A percentile compares a stretch with the other conserved stretches of the same genome.
phyloP scores from a whole-genome alignment of 495 filamentous ascomycete genomes.

The Pyronema domesticum region DNA sequence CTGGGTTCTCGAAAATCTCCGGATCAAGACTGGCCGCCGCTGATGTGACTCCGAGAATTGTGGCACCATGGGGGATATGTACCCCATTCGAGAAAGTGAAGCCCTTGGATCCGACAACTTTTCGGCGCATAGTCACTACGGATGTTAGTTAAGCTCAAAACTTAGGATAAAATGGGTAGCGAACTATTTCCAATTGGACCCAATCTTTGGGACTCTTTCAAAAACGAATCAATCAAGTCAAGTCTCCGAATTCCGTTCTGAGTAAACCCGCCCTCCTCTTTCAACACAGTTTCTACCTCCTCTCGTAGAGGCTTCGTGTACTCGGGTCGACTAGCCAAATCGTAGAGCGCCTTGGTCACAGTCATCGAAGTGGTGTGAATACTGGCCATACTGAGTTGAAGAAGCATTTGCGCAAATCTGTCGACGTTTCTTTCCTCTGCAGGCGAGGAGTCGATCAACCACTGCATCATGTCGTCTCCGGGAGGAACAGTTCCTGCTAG shows the following conservation, averaged over 20 bases:
- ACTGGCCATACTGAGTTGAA: slow-evolving; percentile 23
- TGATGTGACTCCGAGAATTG: slow-evolving; percentile 23
- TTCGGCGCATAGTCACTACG: not conserved
- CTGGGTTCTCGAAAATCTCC: slow-evolving; percentile 21
- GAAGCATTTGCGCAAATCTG: slow-evolving; percentile 10
- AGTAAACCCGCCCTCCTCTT: slow-evolving; percentile 24
- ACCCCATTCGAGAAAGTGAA: slow-evolving; percentile 32
- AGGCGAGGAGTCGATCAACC: slow-evolving; percentile 19
- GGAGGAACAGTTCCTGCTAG: slow-evolving; percentile 7
- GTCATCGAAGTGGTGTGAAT: slow-evolving; percentile 25
- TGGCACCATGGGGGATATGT: slow-evolving; percentile 26
- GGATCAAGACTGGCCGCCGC: slow-evolving; percentile 5
- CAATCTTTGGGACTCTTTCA: slow-evolving; percentile 35
- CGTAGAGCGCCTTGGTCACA: slow-evolving; percentile 27
- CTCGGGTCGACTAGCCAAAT: slow-evolving; percentile 33
- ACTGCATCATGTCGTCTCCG: slow-evolving; percentile 24
- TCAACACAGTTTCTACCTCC: slow-evolving; percentile 32
- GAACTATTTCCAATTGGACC: slow-evolving; percentile 21
- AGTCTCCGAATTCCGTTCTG: slow-evolving; percentile 20
- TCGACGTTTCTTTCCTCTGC: slow-evolving; percentile 1
- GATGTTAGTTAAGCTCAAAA: not conserved
- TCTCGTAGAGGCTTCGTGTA: slow-evolving; percentile 33
- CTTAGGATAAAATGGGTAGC: not conserved
- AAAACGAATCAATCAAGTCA: slow-evolving; percentile 35
- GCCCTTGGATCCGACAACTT: not conserved